These are phyloP conservation scores for Gossypium davidsonii DNA, from an alignment of 441 rosid genomes.

Conservation along the genomic window DNA sequence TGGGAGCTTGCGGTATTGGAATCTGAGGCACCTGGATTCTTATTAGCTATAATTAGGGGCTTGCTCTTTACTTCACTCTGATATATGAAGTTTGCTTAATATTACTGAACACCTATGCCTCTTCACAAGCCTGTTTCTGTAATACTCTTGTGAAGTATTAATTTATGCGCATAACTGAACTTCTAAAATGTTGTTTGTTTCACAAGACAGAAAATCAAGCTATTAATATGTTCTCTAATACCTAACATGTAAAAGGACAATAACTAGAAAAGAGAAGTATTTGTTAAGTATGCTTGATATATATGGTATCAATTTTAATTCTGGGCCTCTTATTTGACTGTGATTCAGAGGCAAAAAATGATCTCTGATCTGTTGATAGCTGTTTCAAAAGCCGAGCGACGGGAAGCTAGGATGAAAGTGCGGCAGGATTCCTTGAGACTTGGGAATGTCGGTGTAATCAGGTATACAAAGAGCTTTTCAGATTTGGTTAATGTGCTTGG, in stretches of 20 bases:
- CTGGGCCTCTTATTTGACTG: constrained; percentile 7
- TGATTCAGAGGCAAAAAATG: constrained; percentile 74
- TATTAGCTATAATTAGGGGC: neutral
- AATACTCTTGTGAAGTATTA: neutral
- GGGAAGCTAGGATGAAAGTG: constrained; percentile 93
- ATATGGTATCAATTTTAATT: constrained; percentile 6
- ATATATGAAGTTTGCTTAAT: neutral
- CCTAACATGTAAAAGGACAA: neutral
- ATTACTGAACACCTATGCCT: neutral
- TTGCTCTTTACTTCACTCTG: neutral
- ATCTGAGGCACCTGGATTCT: neutral
- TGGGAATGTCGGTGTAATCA: constrained; percentile 92
- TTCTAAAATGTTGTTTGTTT: neutral
- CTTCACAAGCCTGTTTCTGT: neutral
- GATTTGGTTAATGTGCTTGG: constrained; percentile 7
- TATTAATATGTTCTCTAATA: neutral
- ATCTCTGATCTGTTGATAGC: constrained; percentile 93
- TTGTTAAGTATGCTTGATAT: neutral
- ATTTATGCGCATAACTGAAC: neutral
- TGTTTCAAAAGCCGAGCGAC: constrained; percentile 93
- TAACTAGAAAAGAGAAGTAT: neutral
- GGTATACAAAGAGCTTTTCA: constrained; percentile 34
- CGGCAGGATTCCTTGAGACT: constrained; percentile 93
- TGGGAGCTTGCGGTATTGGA: neutral
- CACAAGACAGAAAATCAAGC: neutral